Evolutionary conservation across 2,329 filamentous ascomycete genomes (phyloP), one percentile per base, ranked within the genome.

Genomic region (Blastomyces percursus): DNA sequence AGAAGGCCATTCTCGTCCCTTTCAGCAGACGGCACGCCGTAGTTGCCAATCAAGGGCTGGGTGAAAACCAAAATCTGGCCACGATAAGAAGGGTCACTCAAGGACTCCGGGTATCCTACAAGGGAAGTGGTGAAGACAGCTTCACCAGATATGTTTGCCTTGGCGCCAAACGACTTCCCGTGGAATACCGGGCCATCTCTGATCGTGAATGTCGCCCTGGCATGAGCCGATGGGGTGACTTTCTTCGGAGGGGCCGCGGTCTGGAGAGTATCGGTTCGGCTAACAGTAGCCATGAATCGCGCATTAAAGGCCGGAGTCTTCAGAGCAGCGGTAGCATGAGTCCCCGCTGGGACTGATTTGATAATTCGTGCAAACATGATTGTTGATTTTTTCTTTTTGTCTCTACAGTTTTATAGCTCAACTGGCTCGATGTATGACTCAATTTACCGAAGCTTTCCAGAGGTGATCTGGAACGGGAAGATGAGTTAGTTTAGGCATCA

Each of bases 81-180:
- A 68, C 85, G 84, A 75, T 87, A 87, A 62, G 85, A 87, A 14
- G 85, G 85, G 68, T 87, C 85, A 71, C 84, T 86, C 79, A 87
- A 80, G 55, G 84, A 96, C 81, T 99, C 94, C 69, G 94, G 94
- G 77, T 99, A 99, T 71, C 94, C 94, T 64, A 99, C 94, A 62
- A 97, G 86, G 30, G 93, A 96, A 65, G 94, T 97, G 66, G 94
- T 97, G 82, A 99, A 99, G 75, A 97, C 94, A 55, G 94, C 94
- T 81, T 99, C 94, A 70, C 94, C 94, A 66, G 92, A 96, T 74
- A 97, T 90, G 82, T 96, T 99, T 76, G 89, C 85, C 77, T 95
- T 94, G 73, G 94, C 94, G 71, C 94, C 94, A 71, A 97, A 99
- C 64, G 93, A 96, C 75, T 90, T 96, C 74, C 94, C 94, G 71